phyloP scores from a whole-genome alignment of 129 eudicot genomes.

The Saposhnikovia divaricata region DNA sequence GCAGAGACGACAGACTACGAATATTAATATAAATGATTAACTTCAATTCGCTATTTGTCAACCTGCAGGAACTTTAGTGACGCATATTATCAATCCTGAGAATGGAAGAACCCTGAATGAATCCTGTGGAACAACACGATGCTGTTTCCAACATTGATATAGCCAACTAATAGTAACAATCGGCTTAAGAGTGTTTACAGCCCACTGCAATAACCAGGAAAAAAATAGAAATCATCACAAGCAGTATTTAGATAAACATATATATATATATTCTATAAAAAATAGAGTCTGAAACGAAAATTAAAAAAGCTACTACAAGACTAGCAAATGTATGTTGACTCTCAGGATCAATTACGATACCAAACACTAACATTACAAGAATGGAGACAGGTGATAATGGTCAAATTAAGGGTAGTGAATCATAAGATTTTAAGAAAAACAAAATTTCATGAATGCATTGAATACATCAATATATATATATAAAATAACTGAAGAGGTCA shows the following conservation, averaged over 20 bases:
- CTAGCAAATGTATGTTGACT: background rate
- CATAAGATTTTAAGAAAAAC: background rate
- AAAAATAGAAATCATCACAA: constrained; percentile 9
- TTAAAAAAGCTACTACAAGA: background rate
- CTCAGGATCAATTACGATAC: background rate
- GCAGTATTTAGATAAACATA: constrained; percentile 1
- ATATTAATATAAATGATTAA: background rate
- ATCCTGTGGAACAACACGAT: constrained; percentile 89
- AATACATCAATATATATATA: background rate
- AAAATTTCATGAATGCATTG: background rate
- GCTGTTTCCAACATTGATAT: constrained; percentile 95
- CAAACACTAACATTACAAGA: background rate
- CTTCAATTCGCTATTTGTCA: constrained; percentile 10
- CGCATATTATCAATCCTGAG: constrained; percentile 76
- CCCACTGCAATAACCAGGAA: constrained; percentile 58
- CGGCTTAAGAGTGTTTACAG: constrained; percentile 59
- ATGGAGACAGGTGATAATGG: background rate
- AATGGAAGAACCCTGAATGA: constrained; percentile 83
- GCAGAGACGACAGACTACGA: background rate
- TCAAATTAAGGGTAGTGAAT: background rate
- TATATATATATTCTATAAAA: background rate
- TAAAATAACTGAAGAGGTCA: background rate
- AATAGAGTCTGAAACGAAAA: background rate
- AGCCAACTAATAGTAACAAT: constrained; percentile 78
- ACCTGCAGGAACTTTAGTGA: constrained; percentile 79